A percentile compares a stretch with the other conserved stretches of the same genome.
These are phyloP conservation scores for Lichenothelia convexa DNA, from an alignment of 495 filamentous ascomycete species.

Conservation along the genomic window DNA sequence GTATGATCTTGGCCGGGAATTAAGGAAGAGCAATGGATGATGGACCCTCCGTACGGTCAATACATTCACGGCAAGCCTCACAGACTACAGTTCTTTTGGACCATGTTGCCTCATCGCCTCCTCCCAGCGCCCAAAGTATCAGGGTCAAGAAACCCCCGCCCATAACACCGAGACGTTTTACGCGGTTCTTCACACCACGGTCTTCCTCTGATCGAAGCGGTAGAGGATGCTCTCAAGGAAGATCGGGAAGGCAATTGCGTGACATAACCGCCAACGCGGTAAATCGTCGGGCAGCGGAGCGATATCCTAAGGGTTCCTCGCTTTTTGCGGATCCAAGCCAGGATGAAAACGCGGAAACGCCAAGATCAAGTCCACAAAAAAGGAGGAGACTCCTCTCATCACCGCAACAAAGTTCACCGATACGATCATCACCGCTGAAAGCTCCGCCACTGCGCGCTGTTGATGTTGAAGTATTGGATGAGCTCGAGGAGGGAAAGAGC, in stretches of 20 bases:
- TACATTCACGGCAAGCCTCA: too few species aligned
- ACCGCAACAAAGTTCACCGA: constrained; percentile 29
- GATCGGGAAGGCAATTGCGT: constrained; percentile 33
- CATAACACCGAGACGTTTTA: constrained; percentile 37
- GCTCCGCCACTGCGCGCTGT: too few species aligned
- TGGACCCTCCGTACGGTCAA: too few species aligned
- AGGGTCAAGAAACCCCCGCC: constrained; percentile 19
- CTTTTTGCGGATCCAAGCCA: constrained; percentile 10
- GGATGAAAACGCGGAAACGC: not conserved
- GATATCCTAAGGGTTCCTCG: too few species aligned
- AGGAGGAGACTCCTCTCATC: constrained; percentile 1
- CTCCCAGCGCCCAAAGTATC: constrained; percentile 4
- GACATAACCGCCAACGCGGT: constrained; percentile 36
- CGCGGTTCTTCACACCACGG: constrained; percentile 67
- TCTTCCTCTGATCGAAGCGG: constrained; percentile 22
- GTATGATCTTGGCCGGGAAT: too few species aligned
- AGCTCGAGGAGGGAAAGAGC: too few species aligned
- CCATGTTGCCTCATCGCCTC: constrained; percentile 12
- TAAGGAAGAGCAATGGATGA: too few species aligned
- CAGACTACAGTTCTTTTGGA: too few species aligned
- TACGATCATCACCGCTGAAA: constrained; percentile 35
- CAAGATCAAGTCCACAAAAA: not conserved
- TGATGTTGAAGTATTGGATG: too few species aligned
- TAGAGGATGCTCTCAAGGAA: constrained; percentile 29
- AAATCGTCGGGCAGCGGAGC: too few species aligned